Base-by-base conservation (phyloP, 768 basidiomycete species). In the Pleurotus salmoneostramineus region DNA sequence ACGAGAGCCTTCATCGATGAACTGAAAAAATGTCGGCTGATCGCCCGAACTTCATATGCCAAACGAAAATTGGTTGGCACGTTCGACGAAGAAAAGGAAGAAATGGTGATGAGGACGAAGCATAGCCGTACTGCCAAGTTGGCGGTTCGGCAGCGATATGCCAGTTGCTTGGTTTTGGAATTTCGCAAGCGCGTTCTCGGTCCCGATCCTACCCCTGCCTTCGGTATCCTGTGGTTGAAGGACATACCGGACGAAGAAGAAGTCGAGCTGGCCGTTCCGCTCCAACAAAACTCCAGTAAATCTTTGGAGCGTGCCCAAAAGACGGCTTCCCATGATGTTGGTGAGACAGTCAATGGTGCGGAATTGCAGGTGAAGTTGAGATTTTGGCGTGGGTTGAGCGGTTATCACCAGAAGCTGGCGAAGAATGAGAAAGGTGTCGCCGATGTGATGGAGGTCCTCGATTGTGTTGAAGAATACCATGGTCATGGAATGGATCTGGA, bases 361-460 rank as follows among this genome's bases (percentile, higher is more conserved):
- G 68, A 60, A 60, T 63, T 75, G 61, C 70, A 68, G 62, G 59
- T 71, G 65, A 76, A 64, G 63, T 63, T 82, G 58, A 64, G 73
- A 64, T 66, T 71, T 58, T 74, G 74, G 71, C 70, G 69, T 21
- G 78, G 77, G 31, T 59, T 79, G 55, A 77, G 77, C 50, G 74
- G 74, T 36, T 78, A 77, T 57, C 78, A 80, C 54, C 67, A 73
- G 54, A 40, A 62, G 17, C 35, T 72, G 6, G 74, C 75, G 4
- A 65, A 67, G 42, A 64, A 71, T 50, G 76, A 78, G 49, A 56
- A 51, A 47, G 69, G 69, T 46, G 63, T 77, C 59, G 66, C 61
- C 32, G 73, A 75, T 49, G 76, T 78, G 47, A 78, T 77, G 74
- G 69, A 76, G 60, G 73, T 71, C 31, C 62, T 80, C 42, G 76